A percentile compares a stretch with the other conserved stretches of the same genome.
Evolutionary conservation across 306 rosid genomes (phyloP).

Genomic region (Astragalus glycyphyllos): DNA sequence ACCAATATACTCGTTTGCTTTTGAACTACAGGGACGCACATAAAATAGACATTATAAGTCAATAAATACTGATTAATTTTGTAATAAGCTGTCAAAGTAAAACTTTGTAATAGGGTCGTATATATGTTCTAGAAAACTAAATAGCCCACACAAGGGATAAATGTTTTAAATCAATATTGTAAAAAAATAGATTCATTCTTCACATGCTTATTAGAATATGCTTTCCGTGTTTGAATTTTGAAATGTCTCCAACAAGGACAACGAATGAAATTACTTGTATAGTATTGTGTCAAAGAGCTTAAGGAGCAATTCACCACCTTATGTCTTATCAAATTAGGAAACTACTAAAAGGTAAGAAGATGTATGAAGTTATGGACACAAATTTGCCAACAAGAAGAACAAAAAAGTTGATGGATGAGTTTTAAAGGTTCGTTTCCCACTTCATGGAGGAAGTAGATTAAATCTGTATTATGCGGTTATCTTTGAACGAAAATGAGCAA

Average conservation of each 20-base stretch:
- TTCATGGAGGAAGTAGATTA: neutral
- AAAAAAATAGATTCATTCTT: neutral
- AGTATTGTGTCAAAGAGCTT: neutral
- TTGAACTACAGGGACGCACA: neutral
- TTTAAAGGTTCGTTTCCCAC: conserved; percentile 33
- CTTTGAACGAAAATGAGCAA: neutral
- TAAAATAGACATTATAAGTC: no score
- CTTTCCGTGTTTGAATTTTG: conserved; percentile 41
- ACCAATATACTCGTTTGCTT: no score
- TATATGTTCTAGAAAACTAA: no score
- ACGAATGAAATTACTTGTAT: neutral
- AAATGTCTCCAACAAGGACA: conserved; percentile 14
- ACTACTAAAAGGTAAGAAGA: no score
- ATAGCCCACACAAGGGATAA: neutral
- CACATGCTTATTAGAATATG: conserved; percentile 15
- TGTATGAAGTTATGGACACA: conserved; percentile 4
- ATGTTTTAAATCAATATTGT: neutral
- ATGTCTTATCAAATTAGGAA: neutral
- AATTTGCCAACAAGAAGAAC: conserved; percentile 23
- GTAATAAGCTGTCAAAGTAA: no score
- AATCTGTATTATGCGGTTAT: neutral
- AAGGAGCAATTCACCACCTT: neutral
- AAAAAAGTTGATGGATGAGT: neutral
- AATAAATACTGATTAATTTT: no score
- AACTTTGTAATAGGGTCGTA: no score